Base-by-base conservation (phyloP, 441 rosid genomes). In the Pelargonium cotyledonis region DNA sequence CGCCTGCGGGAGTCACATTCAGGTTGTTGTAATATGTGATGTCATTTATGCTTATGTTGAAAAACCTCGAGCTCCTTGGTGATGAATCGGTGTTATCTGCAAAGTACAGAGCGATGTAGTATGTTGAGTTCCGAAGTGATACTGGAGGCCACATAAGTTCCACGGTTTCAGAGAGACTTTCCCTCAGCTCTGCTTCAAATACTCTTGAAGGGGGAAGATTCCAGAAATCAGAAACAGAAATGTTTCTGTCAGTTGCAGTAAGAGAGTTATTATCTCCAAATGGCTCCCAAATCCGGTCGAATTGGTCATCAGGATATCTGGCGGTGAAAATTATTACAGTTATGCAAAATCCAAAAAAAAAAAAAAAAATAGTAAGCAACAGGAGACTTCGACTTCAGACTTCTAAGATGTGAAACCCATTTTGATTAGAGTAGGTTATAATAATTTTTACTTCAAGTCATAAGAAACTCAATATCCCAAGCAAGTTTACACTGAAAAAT, bases 301-400 rank as follows among this genome's bases (percentile, higher is more conserved):
- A 91, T 67, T 35, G 78, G 79, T 94, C 97, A 78, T 91, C 96
- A 41, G 95, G 97, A 73, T 78, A 91, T 76, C 97, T 93, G 82
- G 47, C 40, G 29, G 49, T 73, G 31, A 19, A 72, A 77, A 63
- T 73, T 47, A 6, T 9, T 9, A n/a, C n/a, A 60, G 47, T 49
- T 41, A 66, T 21, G 53, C 41, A 44, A 63, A 40, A 43, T 60
- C 66, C 46, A n/a, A n/a, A n/a, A n/a, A n/a, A n/a, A 40, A 57
- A 12, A 46, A 31, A 43, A 5, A 31, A 16, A 23, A 4, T 7
- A 1, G n/a, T 10, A 47, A 47, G 53, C 53, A 47, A 47, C 53
- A 1, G 31, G 31, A 47, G 3, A 4, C 0, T 47, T 47, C 4
- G 53, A 47, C 53, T 47, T 47, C 12, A 9, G 11, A 47, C 53